Evolutionary conservation across 345 rosid genomes (phyloP).

Genomic region (Rhodamnia rubescens): DNA sequence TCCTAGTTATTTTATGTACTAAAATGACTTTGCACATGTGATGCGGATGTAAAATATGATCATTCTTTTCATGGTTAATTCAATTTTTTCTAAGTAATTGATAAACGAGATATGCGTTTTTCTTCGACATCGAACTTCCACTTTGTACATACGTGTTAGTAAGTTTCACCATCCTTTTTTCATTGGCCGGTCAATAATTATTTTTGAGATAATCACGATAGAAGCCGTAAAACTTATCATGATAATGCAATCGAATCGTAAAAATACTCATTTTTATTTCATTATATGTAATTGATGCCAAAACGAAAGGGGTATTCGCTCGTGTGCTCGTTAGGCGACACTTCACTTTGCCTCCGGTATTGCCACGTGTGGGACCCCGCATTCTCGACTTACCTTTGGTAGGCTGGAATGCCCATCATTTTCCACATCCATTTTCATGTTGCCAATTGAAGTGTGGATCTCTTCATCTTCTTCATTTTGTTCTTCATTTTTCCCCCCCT

Average conservation of each 20-base stretch:
- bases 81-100: neutral
- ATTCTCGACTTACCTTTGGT: no score
- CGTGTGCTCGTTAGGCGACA: rapidly evolving
- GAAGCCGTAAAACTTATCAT: neutral
- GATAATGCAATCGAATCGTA: neutral
- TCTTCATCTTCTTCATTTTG: neutral
- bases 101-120: neutral
- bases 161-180: neutral
- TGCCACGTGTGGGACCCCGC: no score
- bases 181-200: neutral
- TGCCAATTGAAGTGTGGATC: neutral
- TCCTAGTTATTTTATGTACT: no score
- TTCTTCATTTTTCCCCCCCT: neutral
- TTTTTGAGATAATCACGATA: neutral
- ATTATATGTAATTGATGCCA: neutral
- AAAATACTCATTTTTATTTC: neutral
- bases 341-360: neutral
- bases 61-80: neutral
- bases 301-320: neutral
- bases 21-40: neutral
- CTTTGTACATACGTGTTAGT: neutral
- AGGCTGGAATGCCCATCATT: neutral
- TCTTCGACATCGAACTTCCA: neutral
- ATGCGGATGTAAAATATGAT: neutral
- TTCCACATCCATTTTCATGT: neutral